phyloP scores from a whole-genome alignment of 1,284 basidiomycete species.

The Anthracocystis walkeri region DNA sequence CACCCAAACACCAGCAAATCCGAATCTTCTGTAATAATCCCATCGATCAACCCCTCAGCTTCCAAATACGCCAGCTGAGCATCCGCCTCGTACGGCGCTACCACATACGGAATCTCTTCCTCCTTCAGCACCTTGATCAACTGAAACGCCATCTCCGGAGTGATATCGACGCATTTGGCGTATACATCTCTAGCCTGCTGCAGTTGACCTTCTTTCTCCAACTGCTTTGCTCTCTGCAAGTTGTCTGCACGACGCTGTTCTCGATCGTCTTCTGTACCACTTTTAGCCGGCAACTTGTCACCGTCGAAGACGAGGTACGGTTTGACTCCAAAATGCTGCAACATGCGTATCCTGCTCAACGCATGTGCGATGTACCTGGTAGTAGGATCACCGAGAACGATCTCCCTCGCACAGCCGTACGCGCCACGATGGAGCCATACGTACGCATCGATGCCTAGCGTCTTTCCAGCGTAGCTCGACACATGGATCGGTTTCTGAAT shows the following conservation, averaged over 20 bases:
- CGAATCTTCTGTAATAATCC: conserved; percentile 96
- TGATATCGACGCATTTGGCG: conserved; percentile 92
- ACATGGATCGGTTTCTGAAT: conserved; percentile 71
- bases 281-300: conserved; percentile 92
- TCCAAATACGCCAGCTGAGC: conserved; percentile 96
- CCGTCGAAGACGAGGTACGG: conserved; percentile 98
- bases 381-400: conserved; percentile 85
- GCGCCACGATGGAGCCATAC: conserved; percentile 98
- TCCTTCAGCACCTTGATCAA: conserved; percentile 82
- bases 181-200: conserved; percentile 87
- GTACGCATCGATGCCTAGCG: conserved; percentile 85
- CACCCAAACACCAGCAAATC: conserved; percentile 98
- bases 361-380: conserved; percentile 92
- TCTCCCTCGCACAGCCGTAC: conserved; percentile 86
- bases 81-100: conserved; percentile 98
- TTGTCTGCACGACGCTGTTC: conserved; percentile 77
- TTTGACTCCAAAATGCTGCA: conserved; percentile 84
- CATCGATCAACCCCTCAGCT: conserved; percentile 83
- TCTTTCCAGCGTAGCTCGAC: conserved; percentile 58
- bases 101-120: conserved; percentile 76
- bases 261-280: conserved; percentile 85
- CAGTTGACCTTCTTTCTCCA: conserved; percentile 82
- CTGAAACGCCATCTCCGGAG: conserved; percentile 96
- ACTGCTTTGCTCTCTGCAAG: conserved; percentile 77
- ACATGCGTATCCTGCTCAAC: conserved; percentile 88